Percentiles rank a stretch among this genome's conserved stretches.
These are phyloP conservation scores for Prorocentrum cordatum DNA, from an alignment of 169 alveolate species.

Conservation along the genomic window DNA sequence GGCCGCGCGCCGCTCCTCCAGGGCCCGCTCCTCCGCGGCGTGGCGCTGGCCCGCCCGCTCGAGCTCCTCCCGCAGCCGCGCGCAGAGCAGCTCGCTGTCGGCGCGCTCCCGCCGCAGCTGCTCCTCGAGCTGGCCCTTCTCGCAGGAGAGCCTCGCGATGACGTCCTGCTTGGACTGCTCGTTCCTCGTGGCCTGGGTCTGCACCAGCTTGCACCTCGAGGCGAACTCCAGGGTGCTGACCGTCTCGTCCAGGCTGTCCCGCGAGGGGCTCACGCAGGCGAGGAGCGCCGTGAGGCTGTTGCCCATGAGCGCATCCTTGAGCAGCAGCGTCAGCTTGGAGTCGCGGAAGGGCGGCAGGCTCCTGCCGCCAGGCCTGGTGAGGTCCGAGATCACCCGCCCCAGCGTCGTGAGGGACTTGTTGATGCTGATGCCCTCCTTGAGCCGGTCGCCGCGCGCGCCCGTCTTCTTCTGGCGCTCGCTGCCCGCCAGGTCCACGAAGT, in stretches of 20 bases:
- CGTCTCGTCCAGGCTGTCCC: neutral
- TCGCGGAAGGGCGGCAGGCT: constrained; percentile 47
- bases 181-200: constrained; percentile 39
- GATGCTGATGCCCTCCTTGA: constrained; percentile 53
- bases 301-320: constrained; percentile 52
- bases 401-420: constrained; percentile 44
- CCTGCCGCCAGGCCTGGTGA: constrained; percentile 41
- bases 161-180: constrained; percentile 55
- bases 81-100: too few species aligned
- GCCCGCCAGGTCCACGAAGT: constrained; percentile 59
- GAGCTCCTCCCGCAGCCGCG: too few species aligned
- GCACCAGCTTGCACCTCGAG: constrained; percentile 22
- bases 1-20: too few species aligned
- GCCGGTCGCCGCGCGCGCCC: constrained; percentile 30
- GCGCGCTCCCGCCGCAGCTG: too few species aligned
- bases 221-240: constrained; percentile 47
- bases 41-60: too few species aligned
- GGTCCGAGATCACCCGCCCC: constrained; percentile 41
- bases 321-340: constrained; percentile 28
- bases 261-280: constrained; percentile 40
- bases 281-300: constrained; percentile 31
- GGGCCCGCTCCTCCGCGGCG: too few species aligned
- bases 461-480: constrained; percentile 49
- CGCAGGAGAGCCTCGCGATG: too few species aligned
- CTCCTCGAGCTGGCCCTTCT: too few species aligned